Conservation (phyloP, 2,329 filamentous ascomycete genomes). For the Aspergillus luchuensis region DNA sequence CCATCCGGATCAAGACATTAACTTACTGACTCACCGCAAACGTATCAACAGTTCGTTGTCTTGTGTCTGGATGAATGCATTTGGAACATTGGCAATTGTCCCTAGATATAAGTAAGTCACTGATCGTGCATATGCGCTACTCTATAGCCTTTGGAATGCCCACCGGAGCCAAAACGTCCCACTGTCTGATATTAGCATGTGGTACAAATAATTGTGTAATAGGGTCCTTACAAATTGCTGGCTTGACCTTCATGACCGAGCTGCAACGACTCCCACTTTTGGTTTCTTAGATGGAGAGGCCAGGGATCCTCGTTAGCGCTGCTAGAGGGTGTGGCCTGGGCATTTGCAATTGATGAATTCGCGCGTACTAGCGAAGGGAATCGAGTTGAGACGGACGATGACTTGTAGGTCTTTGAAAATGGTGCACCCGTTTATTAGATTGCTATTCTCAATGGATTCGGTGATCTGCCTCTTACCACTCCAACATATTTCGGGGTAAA, state of each 20-base stretch:
- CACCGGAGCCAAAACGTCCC: slow-evolving; percentile 23
- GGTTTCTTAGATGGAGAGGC: not conserved
- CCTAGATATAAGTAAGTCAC: slow-evolving; percentile 43
- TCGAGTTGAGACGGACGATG: not conserved
- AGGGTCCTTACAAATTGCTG: not conserved
- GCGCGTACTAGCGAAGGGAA: not conserved
- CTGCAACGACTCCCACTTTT: not conserved
- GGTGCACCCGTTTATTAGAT: not conserved
- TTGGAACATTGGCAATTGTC: slow-evolving; percentile 71
- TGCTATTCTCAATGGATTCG: not conserved
- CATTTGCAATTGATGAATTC: not conserved
- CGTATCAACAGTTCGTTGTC: slow-evolving; percentile 68
- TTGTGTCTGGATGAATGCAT: slow-evolving; percentile 71
- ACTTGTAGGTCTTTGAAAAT: not conserved
- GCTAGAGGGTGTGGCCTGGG: not conserved
- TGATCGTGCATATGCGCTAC: slow-evolving; percentile 17
- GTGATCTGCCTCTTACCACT: slow-evolving; percentile 14
- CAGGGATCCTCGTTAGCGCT: not conserved
- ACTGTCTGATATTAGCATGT: slow-evolving; percentile 15
- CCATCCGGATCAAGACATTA: not conserved
- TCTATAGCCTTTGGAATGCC: slow-evolving; percentile 9
- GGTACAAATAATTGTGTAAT: not conserved
- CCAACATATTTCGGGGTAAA: slow-evolving; percentile 8
- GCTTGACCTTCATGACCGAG: not conserved
- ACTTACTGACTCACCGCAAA: slow-evolving; percentile 57